Base-by-base conservation (phyloP, 371 early-diverging fungal species). In the Funneliformis caledonium region DNA sequence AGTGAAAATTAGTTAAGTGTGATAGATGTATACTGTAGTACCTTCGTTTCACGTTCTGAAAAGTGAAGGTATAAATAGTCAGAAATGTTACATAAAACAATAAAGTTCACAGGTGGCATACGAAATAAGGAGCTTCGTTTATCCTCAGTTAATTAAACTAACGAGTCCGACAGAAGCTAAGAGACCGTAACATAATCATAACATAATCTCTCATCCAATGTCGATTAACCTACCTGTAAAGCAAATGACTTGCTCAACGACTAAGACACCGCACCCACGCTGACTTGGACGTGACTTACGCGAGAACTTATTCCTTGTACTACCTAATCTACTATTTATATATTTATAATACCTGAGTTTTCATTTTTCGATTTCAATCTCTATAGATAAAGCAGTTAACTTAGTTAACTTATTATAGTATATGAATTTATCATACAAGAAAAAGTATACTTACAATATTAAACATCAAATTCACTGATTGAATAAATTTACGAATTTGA, bases 101-200 rank as follows among this genome's bases (percentile, higher is more conserved):
- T 50, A 50, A 50, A 59, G 60, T 37, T 47, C 12, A 22, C 74
- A 74, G 74, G 56, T n/a, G 42, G 42, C 42, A 74, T 42, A 59
- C 33, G 31, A 37, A 47, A 74, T 37, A 68, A 74, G 61, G 56
- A 74, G 74, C 74, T 74, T 74, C 60, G 37, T 74, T 74, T 74
- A 74, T 60, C 42, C 74, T 74, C 74, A 70, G 60, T n/a, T n/a
- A n/a, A n/a, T 74, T 74, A 74, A 74, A 37, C 74, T 43, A 74
- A 59, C 74, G 59, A 74, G 60, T 59, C 74, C 60, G 19, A 19
- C 72, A 72, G 45, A 59, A 37, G 42, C 42, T 42, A 60, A 74
- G 50, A 74, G 61, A 74, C 60, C 69, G 61, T 61, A 19, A n/a
- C 26, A 19, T n/a, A 26, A 61, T 19, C 26, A 61, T 61, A n/a